Conservation (phyloP, 2,329 filamentous ascomycete genomes). For the Rhynchosporium agropyri region DNA sequence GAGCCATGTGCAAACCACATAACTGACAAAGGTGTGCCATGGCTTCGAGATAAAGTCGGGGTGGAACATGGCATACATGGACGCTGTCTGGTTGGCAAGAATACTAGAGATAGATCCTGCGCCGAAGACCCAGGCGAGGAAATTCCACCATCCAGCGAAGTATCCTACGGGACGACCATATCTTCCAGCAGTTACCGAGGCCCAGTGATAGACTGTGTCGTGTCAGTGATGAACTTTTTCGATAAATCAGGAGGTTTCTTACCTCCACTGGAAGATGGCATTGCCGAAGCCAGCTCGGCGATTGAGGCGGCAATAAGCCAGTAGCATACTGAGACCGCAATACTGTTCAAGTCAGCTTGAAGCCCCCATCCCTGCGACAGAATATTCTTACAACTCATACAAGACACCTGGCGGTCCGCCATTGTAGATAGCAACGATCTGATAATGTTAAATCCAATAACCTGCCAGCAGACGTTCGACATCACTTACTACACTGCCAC, state of each 20-base stretch:
- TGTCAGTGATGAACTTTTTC: background rate
- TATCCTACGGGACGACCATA: conserved; percentile 51
- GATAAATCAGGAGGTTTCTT: conserved; percentile 6
- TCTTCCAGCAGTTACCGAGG: conserved; percentile 50
- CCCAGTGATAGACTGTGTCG: conserved; percentile 52
- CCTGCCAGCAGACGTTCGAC: too few relatives aligned
- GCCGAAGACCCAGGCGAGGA: conserved; percentile 47
- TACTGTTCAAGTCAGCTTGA: conserved; percentile 48
- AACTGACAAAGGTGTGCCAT: conserved; percentile 54
- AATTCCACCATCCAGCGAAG: conserved; percentile 56
- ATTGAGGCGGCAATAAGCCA: conserved; percentile 52
- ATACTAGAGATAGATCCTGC: conserved; percentile 36
- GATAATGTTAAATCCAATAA: background rate
- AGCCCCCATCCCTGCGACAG: conserved; percentile 44
- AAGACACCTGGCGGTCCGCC: conserved; percentile 62
- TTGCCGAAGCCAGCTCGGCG: conserved; percentile 52
- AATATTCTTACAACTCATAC: conserved; percentile 55
- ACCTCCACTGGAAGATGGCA: conserved; percentile 46
- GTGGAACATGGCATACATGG: conserved; percentile 52
- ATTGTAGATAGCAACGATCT: conserved; percentile 55
- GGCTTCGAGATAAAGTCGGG: conserved; percentile 46
- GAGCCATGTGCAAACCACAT: conserved; percentile 50
- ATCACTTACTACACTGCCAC: conserved; percentile 47
- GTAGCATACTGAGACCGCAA: conserved; percentile 52
- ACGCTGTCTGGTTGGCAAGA: conserved; percentile 49